Base-by-base conservation (phyloP, 441 rosid species). In the Cnidoscolus chayamansa region DNA sequence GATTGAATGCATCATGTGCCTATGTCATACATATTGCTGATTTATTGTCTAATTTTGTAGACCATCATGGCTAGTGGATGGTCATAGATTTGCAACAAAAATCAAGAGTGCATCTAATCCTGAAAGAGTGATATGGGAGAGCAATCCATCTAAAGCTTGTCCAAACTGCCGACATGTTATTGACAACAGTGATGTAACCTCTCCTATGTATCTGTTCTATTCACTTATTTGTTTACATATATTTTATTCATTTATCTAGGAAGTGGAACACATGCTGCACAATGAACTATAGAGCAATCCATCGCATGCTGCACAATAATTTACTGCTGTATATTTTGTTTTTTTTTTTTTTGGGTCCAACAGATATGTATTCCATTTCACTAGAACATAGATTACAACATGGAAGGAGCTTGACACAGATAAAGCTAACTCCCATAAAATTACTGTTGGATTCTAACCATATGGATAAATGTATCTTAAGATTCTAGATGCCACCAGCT, bases 61-160 rank as follows among this genome's bases (percentile, higher is more conserved):
- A 16, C 84, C 84, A 63, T 81, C 97, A 57, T 94, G 99, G 99
- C 82, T 94, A 72, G 89, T 94, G 57, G 99, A 94, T 70, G 81
- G 87, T 64, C 86, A 84, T 50, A 84, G 99, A 57, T 61, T 94
- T 65, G 98, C 99, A 1, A 80, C 93, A 11, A 92, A 94, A 81
- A 94, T 94, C 56, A 90, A 72, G 89, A 89, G 88, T 82, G 99
- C 97, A 9, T 70, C 76, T 48, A 72, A 87, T 84, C 88, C 83
- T 0, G 80, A 81, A 68, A 82, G 80, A 73, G 86, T 84, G 51
- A 79, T 71, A 70, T 92, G 91, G 91, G 82, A 85, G 59, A 92
- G 96, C 83, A 92, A 94, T 72, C 99, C 99, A 31, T 74, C 88
- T 0, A 89, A 82, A 71, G 84, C 92, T 49, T 92, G 99, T 82